phyloP scores from a whole-genome alignment of 2,329 filamentous ascomycete species.

The Colletotrichum zoysiae region DNA sequence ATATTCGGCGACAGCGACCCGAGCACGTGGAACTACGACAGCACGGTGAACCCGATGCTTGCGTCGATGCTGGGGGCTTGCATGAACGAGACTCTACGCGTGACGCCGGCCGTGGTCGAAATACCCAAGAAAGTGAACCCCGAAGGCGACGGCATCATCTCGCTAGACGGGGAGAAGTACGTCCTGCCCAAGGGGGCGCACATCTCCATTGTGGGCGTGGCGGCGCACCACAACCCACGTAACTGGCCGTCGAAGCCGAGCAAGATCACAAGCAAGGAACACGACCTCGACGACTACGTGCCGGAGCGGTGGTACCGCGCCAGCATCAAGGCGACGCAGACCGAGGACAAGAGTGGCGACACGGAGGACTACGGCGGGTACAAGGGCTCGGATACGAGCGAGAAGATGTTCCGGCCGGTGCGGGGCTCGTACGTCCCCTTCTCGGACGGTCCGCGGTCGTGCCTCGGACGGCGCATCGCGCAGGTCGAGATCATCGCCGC shows the following conservation, averaged over 20 bases:
- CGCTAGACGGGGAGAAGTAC: slow-evolving; percentile 68
- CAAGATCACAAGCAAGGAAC: slow-evolving; percentile 54
- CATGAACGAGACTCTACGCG: slow-evolving; percentile 81
- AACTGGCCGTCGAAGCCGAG: slow-evolving; percentile 75
- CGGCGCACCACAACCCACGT: slow-evolving; percentile 75
- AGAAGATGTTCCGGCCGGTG: slow-evolving; percentile 70
- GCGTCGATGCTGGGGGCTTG: slow-evolving; percentile 79
- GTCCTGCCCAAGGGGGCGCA: slow-evolving; percentile 68
- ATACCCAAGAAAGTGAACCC: slow-evolving; percentile 76
- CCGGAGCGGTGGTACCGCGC: slow-evolving; percentile 79
- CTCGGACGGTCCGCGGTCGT: slow-evolving; percentile 68
- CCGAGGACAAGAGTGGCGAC: slow-evolving; percentile 43
- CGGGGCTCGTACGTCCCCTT: slow-evolving; percentile 71
- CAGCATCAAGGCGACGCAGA: slow-evolving; percentile 44
- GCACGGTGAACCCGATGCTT: slow-evolving; percentile 73
- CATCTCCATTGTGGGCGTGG: slow-evolving; percentile 68
- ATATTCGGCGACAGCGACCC: slow-evolving; percentile 71
- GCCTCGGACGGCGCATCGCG: slow-evolving; percentile 69
- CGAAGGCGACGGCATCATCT: slow-evolving; percentile 67
- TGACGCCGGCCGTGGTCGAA: slow-evolving; percentile 77
- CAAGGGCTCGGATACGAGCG: slow-evolving; percentile 70
- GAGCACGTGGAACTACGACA: slow-evolving; percentile 78
- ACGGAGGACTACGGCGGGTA: slow-evolving; percentile 69
- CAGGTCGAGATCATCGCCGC: slow-evolving; percentile 70
- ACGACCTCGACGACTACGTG: slow-evolving; percentile 76